Evolutionary conservation across 257 asterid species (phyloP).

Genomic region (Osmanthus fragrans): DNA sequence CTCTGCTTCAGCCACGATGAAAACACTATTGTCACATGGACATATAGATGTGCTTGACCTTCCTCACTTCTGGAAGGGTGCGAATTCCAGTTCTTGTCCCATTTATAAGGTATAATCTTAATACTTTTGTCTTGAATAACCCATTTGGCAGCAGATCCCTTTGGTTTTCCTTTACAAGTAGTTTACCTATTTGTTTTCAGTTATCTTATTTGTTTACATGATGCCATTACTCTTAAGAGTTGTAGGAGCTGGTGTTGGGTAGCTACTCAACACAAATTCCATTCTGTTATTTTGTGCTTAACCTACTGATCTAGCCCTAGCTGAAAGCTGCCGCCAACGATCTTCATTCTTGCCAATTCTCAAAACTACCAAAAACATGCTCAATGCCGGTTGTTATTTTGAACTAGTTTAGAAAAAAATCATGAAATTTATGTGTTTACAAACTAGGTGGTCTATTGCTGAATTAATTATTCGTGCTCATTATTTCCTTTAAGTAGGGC

Average conservation of each 20-base stretch:
- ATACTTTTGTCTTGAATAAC: neutral
- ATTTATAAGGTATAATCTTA: constrained; percentile 49
- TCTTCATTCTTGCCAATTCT: neutral
- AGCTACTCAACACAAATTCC: neutral
- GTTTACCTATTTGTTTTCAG: neutral
- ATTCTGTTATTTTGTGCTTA: neutral
- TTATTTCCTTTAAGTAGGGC: neutral
- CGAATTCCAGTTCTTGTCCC: constrained; percentile 44
- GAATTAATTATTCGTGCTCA: neutral
- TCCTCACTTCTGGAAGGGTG: constrained; percentile 49
- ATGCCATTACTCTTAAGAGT: neutral
- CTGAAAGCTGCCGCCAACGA: neutral
- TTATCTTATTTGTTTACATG: neutral
- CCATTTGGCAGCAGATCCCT: neutral
- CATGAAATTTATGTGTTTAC: neutral
- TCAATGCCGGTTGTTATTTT: neutral
- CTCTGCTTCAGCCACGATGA: constrained; percentile 41
- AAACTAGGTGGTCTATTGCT: neutral
- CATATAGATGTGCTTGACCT: constrained; percentile 31
- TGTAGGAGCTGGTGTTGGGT: neutral
- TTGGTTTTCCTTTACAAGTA: neutral
- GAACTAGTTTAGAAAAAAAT: neutral
- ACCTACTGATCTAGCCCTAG: neutral
- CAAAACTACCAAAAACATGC: neutral
- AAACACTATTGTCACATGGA: constrained; percentile 40